Conservation (phyloP, 1,284 basidiomycete genomes). For the Ceratobasidium sp. region DNA sequence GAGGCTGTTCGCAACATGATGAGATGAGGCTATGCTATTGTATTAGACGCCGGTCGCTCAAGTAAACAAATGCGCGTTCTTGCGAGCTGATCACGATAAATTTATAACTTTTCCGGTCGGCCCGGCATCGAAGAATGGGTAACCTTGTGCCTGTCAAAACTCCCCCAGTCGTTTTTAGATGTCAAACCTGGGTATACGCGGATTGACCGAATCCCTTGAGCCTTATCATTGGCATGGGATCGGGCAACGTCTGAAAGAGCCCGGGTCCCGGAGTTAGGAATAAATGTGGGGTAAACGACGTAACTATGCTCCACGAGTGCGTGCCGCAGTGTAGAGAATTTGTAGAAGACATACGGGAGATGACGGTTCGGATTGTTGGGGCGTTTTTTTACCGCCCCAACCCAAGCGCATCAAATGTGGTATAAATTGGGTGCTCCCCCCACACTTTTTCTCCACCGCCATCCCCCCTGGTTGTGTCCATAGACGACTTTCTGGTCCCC, state of each 20-base stretch:
- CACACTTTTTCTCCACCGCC: conserved; percentile 23
- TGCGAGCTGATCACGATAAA: background rate
- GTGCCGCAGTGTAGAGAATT: background rate
- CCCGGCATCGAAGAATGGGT: too few relatives aligned
- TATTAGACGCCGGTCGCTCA: conserved; percentile 7
- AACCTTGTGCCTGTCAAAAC: too few relatives aligned
- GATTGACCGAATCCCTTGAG: too few relatives aligned
- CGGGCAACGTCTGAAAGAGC: background rate
- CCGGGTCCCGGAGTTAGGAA: background rate
- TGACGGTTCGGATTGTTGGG: conserved; percentile 28
- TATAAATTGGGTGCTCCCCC: conserved; percentile 13
- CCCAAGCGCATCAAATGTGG: conserved; percentile 23
- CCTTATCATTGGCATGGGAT: too few relatives aligned
- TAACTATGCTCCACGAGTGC: background rate
- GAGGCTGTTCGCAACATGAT: conserved; percentile 32
- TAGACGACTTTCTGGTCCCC: conserved; percentile 21
- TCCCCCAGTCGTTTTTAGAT: too few relatives aligned
- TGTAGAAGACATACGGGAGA: background rate
- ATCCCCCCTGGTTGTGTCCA: conserved; percentile 12
- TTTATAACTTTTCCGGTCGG: background rate
- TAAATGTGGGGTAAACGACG: background rate
- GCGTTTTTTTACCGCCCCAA: conserved; percentile 23
- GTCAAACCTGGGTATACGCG: background rate
- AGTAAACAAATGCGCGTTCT: background rate
- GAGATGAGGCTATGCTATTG: conserved; percentile 2